Conservation (phyloP, 2,329 filamentous ascomycete species). For the Neopestalotiopsis rosae region DNA sequence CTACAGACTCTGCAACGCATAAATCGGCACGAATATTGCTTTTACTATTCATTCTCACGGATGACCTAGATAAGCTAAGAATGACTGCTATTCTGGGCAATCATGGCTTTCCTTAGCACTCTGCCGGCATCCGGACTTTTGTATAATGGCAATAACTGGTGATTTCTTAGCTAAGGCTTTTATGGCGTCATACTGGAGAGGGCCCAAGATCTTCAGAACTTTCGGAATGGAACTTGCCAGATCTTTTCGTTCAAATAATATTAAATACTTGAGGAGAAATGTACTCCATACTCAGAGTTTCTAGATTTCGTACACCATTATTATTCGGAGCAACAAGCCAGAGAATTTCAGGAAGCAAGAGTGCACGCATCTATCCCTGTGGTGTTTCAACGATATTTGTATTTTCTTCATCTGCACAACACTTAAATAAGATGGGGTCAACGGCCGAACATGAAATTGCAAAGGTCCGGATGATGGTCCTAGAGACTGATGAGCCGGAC, state of each 20-base stretch:
- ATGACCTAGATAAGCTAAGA: neutral
- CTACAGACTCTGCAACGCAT: neutral
- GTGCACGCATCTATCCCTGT: neutral
- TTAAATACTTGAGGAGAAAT: neutral
- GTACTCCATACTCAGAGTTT: too few species aligned
- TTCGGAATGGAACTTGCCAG: neutral
- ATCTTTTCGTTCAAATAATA: neutral
- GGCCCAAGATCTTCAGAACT: neutral
- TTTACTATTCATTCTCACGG: neutral
- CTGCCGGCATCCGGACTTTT: neutral
- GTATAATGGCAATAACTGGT: neutral
- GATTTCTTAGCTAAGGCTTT: neutral
- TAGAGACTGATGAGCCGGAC: constrained; percentile 63
- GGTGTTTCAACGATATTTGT: neutral
- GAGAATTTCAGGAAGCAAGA: neutral
- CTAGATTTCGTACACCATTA: too few species aligned
- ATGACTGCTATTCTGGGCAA: neutral
- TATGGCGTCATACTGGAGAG: constrained; percentile 1
- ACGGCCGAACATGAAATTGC: constrained; percentile 3
- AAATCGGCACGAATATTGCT: neutral
- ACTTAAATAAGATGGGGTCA: neutral
- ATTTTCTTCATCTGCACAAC: neutral
- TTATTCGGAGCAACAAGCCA: too few species aligned
- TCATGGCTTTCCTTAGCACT: neutral
- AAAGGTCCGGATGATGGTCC: constrained; percentile 49